Percentiles rank a stretch among this genome's conserved stretches.
Conservation (phyloP, 2,329 filamentous ascomycete species). For the Neofusicoccum kwambonambiense region DNA sequence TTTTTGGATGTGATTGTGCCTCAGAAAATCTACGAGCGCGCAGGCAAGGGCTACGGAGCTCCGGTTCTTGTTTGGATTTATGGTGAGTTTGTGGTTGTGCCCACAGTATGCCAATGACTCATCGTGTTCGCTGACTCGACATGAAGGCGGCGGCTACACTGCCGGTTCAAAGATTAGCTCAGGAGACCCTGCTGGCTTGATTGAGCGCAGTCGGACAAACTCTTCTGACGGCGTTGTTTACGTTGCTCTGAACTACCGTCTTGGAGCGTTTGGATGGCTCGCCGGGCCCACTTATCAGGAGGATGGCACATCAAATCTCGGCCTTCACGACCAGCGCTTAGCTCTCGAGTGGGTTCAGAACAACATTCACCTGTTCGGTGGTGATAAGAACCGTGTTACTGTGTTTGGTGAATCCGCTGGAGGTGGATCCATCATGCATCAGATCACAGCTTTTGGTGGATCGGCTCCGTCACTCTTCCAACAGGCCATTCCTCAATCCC, state of each 20-base stretch:
- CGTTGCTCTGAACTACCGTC: constrained; percentile 50
- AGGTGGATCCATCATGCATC: constrained; percentile 36
- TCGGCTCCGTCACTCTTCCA: constrained; percentile 35
- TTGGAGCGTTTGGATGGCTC: constrained; percentile 41
- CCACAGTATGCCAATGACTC: constrained; percentile 36
- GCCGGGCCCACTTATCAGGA: constrained; percentile 35
- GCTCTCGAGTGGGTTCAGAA: constrained; percentile 42
- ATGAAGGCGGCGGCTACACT: constrained; percentile 42
- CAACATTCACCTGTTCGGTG: constrained; percentile 40
- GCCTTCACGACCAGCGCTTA: constrained; percentile 39
- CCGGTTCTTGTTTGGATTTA: constrained; percentile 46
- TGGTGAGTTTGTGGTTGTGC: constrained; percentile 28
- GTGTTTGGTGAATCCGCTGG: constrained; percentile 40
- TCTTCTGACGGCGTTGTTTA: constrained; percentile 41
- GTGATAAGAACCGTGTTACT: constrained; percentile 38
- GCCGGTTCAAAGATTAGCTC: constrained; percentile 41
- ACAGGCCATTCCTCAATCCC: constrained; percentile 39
- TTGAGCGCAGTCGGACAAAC: constrained; percentile 25
- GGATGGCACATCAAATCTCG: constrained; percentile 36
- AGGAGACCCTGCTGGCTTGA: constrained; percentile 38
- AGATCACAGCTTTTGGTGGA: constrained; percentile 36
- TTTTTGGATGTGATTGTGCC: constrained; percentile 43
- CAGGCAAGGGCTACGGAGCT: constrained; percentile 28
- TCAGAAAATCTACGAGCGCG: constrained; percentile 33
- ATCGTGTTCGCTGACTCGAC: constrained; percentile 26